These are phyloP conservation scores for Pseudomassariella vexata DNA, from an alignment of 2,329 filamentous ascomycete species.

Conservation along the genomic window DNA sequence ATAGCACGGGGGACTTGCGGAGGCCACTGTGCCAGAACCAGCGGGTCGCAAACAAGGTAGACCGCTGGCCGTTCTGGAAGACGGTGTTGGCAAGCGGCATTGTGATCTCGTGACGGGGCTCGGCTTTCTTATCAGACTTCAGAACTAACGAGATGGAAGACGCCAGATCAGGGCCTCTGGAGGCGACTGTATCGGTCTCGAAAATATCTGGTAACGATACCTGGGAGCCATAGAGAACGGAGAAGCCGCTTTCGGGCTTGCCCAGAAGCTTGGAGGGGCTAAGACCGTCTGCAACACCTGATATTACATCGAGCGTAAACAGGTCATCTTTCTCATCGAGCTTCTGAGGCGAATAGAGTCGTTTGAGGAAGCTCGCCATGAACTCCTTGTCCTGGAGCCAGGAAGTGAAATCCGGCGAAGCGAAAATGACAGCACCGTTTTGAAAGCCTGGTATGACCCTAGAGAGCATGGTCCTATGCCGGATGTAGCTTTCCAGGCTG, in stretches of 20 bases:
- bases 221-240: slow-evolving; percentile 41
- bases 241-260: slow-evolving; percentile 37
- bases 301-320: slow-evolving; percentile 34
- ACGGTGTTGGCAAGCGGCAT: slow-evolving; percentile 72
- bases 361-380: slow-evolving; percentile 26
- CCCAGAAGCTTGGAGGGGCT: slow-evolving; percentile 26
- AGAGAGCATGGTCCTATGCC: no score
- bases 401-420: slow-evolving; percentile 40
- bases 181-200: slow-evolving; percentile 24
- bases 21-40: slow-evolving; percentile 29
- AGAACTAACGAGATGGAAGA: slow-evolving; percentile 38
- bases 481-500: no score
- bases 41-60: slow-evolving; percentile 46
- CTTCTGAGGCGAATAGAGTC: slow-evolving; percentile 10
- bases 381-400: slow-evolving; percentile 40
- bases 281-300: slow-evolving; percentile 52
- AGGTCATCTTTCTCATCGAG: slow-evolving; percentile 20
- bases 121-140: no score
- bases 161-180: slow-evolving; percentile 27
- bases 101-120: slow-evolving; percentile 31
- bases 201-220: slow-evolving; percentile 42
- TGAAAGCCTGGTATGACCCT: neutral
- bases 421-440: slow-evolving; percentile 38
- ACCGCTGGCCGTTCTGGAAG: slow-evolving; percentile 62
- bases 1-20: no score